Evolutionary conservation across 2,329 filamentous ascomycete genomes (phyloP), one percentile per base, ranked within the genome.

Genomic region (Pseudogymnoascus sp.): DNA sequence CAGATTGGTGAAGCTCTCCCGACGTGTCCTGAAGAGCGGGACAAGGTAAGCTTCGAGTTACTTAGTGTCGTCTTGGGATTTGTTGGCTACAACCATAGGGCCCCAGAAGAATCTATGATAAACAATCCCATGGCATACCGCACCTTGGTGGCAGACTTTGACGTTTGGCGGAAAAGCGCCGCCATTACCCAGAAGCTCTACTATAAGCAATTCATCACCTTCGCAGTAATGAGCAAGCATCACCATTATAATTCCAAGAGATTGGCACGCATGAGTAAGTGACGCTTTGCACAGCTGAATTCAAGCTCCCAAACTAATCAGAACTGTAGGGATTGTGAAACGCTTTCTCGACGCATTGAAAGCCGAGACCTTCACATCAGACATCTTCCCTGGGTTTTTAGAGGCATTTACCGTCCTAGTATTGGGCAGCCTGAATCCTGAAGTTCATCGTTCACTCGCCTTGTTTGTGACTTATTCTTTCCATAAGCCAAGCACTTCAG

Each of bases 81-180:
- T 73, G 87, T 97, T 64, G 95, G 95, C 2, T 97, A 96, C 74
- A 88, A 93, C 65, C 87, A 88, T 67, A 78, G 83, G n/a, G 82
- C 87, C 35, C 90, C 92, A 0, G 85, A 91, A 63, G 88, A 93
- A 63, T 97, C 93, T 1, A 90, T 97, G 69, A 96, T 99, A 72
- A 90, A 96, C 68, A 99, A 99, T 69, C 93, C 95, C 0, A 81
- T 99, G 65, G 95, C 93, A 3, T 99, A 97, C 75, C 88, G 95
- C 52, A 88, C 96, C 35, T 80, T 99, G 16, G 81, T 99, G 28
- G 90, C 97, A 61, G 95, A 99, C 74, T 85, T 96, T 67, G 93
- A 97, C 70, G 89, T 93, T 18, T 99, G 95, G 95, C 85, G 93
- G 67, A 88, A 86, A 74, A 90, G 89, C 21, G 88, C 90, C 35